Conservation (phyloP, 2,329 filamentous ascomycete genomes). For the Sclerotinia sclerotiorum region DNA sequence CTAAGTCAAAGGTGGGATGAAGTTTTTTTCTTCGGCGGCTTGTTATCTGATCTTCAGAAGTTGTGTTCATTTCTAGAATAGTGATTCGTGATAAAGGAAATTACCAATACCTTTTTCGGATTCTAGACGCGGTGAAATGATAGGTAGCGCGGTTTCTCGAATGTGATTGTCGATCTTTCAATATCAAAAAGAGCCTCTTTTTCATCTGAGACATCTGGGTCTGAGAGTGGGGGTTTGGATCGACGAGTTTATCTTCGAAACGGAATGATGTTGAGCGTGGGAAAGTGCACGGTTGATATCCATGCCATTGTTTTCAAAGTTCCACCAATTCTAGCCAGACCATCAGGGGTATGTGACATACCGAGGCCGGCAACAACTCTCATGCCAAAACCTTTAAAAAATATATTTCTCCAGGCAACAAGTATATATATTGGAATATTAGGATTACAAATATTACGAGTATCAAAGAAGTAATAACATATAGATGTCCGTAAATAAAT, state of each 20-base stretch:
- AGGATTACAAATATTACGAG: no score
- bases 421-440: no score
- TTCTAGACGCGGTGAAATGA: neutral
- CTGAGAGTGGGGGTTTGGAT: neutral
- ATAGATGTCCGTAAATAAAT: no score
- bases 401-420: no score
- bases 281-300: neutral
- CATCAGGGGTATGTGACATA: neutral
- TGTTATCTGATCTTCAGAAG: conserved; percentile 9
- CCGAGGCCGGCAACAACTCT: no score
- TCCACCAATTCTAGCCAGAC: neutral
- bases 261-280: neutral
- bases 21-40: neutral
- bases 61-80: neutral
- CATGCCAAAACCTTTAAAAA: no score
- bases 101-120: neutral
- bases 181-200: neutral
- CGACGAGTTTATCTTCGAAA: neutral
- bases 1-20: neutral
- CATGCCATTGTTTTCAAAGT: neutral
- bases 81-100: neutral
- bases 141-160: neutral
- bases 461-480: no score
- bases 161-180: neutral
- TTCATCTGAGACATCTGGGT: neutral